Evolutionary conservation across 2,329 filamentous ascomycete species (phyloP).

Genomic region (Fusarium setosum): DNA sequence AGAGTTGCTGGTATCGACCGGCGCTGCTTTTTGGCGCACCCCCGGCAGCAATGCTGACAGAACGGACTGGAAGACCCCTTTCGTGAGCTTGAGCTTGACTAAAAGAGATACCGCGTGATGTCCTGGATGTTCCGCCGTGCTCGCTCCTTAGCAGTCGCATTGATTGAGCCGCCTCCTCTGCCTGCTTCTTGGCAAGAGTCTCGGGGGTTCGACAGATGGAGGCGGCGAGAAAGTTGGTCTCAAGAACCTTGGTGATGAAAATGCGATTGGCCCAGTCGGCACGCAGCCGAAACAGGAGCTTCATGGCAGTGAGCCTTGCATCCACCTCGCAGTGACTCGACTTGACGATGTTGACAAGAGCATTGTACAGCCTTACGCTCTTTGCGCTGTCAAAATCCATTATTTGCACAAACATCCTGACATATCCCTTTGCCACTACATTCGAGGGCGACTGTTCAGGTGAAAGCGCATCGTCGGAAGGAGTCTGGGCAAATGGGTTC

Average conservation of each 20-base stretch:
- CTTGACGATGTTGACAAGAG: slow-evolving; percentile 72
- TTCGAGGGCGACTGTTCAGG: slow-evolving; percentile 70
- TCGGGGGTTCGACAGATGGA: slow-evolving; percentile 74
- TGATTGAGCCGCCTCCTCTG: slow-evolving; percentile 62
- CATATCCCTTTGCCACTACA: slow-evolving; percentile 76
- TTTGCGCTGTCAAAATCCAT: slow-evolving; percentile 76
- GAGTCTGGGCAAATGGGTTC: slow-evolving; percentile 34
- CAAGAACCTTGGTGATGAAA: slow-evolving; percentile 75
- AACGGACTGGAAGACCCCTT: slow-evolving; percentile 53
- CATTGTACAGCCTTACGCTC: slow-evolving; percentile 70
- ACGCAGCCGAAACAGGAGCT: slow-evolving; percentile 83
- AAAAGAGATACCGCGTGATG: slow-evolving; percentile 64
- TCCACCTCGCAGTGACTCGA: slow-evolving; percentile 71
- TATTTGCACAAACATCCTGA: slow-evolving; percentile 80
- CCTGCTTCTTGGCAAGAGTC: slow-evolving; percentile 61
- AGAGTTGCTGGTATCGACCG: slow-evolving; percentile 62
- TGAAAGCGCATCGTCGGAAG: slow-evolving; percentile 32
- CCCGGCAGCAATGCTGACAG: slow-evolving; percentile 51
- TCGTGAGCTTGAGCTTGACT: slow-evolving; percentile 59
- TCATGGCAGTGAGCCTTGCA: slow-evolving; percentile 79
- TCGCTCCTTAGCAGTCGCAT: slow-evolving; percentile 59
- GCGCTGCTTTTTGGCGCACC: slow-evolving; percentile 46
- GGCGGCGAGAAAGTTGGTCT: slow-evolving; percentile 78
- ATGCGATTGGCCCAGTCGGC: slow-evolving; percentile 85
- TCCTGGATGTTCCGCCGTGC: slow-evolving; percentile 50